phyloP scores from a whole-genome alignment of 495 filamentous ascomycete genomes.

The Aspergillus panamensis region DNA sequence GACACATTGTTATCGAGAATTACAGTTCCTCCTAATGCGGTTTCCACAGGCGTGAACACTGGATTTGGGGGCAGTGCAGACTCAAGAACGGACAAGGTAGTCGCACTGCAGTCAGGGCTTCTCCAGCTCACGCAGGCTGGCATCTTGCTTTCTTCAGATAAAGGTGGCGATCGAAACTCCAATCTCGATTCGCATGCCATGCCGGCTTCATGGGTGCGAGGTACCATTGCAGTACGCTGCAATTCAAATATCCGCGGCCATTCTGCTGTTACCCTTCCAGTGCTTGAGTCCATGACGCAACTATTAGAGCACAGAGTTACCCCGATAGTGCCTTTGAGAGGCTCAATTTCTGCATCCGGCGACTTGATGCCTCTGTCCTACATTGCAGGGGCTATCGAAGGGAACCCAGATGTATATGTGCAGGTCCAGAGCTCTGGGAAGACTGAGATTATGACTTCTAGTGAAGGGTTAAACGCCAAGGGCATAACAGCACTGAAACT shows the following conservation, averaged over 20 bases:
- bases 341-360: constrained; percentile 61
- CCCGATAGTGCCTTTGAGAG: constrained; percentile 55
- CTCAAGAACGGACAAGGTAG: constrained; percentile 38
- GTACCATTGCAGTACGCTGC: constrained; percentile 53
- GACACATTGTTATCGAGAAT: neutral
- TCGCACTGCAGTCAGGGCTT: constrained; percentile 48
- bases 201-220: constrained; percentile 52
- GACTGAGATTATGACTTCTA: constrained; percentile 19
- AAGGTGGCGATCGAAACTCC: constrained; percentile 19
- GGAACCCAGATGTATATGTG: constrained; percentile 46
- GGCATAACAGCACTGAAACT: constrained; percentile 21
- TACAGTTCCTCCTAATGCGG: neutral
- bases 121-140: constrained; percentile 53
- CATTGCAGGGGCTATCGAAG: constrained; percentile 56
- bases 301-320: constrained; percentile 48
- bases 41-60: constrained; percentile 54
- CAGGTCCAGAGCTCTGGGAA: constrained; percentile 5
- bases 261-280: constrained; percentile 49
- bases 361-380: constrained; percentile 60
- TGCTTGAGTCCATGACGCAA: constrained; percentile 47
- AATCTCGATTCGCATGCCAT: constrained; percentile 33
- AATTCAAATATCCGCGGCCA: constrained; percentile 57
- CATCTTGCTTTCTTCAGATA: constrained; percentile 39
- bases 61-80: constrained; percentile 68
- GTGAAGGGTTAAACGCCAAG: constrained; percentile 17